Evolutionary conservation across 2,329 filamentous ascomycete species (phyloP), one percentile per base, ranked within the genome.

Genomic region (Amesomyces nigricolor): DNA sequence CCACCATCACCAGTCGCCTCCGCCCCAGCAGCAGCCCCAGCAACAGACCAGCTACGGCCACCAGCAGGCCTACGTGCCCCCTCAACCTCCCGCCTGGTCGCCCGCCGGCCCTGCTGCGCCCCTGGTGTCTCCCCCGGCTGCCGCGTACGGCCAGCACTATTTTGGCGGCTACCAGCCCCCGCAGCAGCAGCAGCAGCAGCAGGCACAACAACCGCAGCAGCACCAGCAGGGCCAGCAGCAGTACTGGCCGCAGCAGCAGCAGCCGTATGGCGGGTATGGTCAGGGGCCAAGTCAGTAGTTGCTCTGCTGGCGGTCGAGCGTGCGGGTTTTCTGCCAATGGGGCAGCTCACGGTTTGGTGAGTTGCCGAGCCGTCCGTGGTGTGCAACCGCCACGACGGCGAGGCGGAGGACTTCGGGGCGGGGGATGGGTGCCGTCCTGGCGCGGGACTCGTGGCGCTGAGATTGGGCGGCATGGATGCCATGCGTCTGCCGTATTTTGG

Each of bases 71-170:
- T 75, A 73, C 1, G 73, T 75, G 17, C 73, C 75, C 44, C 47
- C 53, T 4, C 47, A 47, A 11, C 37, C 48, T 8, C 69, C 71
- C 14, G 70, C 68, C 16, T 69, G 67, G 66, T 64, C 64, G 22
- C 62, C 66, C 40, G 55, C 67, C 61, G 65, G 71, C 57, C 22
- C 55, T 11, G 47, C 47, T 16, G 22, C 22, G 17, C 51, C 47
- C 38, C 44, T 71, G 37, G 60, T 62, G 44, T 60, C 71, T 40
- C 65, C 73, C 14, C 67, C 71, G 37, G 67, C 67, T 71, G 47
- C 75, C 58, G 71, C 77, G 9, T 80, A 80, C 61, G 84, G 83
- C 60, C 82, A 82, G 3, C 75, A 78, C 1, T 78, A 85, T 64
- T 73, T 85, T 56, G 75, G 78, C 40, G 75, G 73, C 4, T 58